Percentiles rank a stretch among this genome's conserved stretches.
Evolutionary conservation across 1,284 basidiomycete species (phyloP).

Genomic region (Exobasidium rhododendri): DNA sequence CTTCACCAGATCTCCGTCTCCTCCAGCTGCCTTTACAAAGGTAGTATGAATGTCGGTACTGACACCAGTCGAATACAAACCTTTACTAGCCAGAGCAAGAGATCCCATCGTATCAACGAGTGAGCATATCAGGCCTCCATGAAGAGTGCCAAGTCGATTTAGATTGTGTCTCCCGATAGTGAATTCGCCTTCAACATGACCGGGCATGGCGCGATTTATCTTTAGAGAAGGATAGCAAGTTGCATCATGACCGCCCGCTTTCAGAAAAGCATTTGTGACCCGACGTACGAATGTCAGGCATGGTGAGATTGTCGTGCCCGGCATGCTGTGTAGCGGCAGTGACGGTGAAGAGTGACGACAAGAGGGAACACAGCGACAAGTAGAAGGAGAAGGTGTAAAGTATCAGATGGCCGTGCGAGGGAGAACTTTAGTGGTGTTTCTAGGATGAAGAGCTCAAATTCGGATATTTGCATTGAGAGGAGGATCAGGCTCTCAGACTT

Average conservation of each 20-base stretch:
- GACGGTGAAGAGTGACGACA: too few species aligned
- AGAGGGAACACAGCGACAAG: too few species aligned
- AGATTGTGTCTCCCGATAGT: conserved; percentile 36
- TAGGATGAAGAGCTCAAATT: too few species aligned
- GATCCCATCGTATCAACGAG: conserved; percentile 81
- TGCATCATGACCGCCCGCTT: conserved; percentile 37
- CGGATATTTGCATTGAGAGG: too few species aligned
- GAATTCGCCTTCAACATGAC: conserved; percentile 32
- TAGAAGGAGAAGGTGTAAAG: too few species aligned
- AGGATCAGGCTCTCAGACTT: too few species aligned
- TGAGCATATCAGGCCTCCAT: conserved; percentile 79
- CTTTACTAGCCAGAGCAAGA: conserved; percentile 74
- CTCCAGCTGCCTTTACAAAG: conserved; percentile 70
- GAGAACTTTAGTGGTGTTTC: too few species aligned
- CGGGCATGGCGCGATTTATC: conserved; percentile 36
- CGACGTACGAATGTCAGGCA: conserved; percentile 16
- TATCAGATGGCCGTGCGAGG: too few species aligned
- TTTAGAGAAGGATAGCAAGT: conserved; percentile 33
- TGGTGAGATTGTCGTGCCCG: conserved; percentile 12
- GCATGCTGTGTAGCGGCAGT: conserved; percentile 1
- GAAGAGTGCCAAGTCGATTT: conserved; percentile 60
- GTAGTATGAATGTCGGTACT: conserved; percentile 82
- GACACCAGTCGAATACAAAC: conserved; percentile 78
- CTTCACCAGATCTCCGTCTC: conserved; percentile 27
- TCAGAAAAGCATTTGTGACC: conserved; percentile 15